A percentile compares a stretch with the other conserved stretches of the same genome.
phyloP scores from a whole-genome alignment of 2,329 filamentous ascomycete genomes.

The Capronia americana region DNA sequence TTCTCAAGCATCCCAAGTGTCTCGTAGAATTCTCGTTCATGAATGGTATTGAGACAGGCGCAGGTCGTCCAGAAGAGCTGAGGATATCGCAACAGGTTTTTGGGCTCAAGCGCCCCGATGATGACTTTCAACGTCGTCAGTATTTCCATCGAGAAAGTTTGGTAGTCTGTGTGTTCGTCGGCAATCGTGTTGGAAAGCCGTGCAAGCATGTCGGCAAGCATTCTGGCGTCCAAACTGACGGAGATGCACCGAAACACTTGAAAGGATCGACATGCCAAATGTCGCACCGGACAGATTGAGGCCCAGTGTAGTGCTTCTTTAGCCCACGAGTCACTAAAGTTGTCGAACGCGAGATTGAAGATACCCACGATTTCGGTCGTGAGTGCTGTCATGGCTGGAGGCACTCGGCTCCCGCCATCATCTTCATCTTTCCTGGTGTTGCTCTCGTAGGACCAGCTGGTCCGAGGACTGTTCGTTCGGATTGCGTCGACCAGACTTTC shows the following conservation, averaged over 20 bases:
- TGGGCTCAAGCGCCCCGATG: constrained; percentile 79
- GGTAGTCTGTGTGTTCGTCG: constrained; percentile 90
- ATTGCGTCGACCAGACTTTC: constrained; percentile 89
- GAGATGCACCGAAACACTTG: constrained; percentile 96
- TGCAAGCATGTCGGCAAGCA: constrained; percentile 96
- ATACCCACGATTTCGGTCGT: constrained; percentile 82
- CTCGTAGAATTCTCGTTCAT: constrained; percentile 92
- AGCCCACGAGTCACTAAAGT: constrained; percentile 89
- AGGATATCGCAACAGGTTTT: constrained; percentile 84
- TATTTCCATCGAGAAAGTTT: constrained; percentile 98
- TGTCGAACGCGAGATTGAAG: constrained; percentile 82
- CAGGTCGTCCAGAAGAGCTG: constrained; percentile 98
- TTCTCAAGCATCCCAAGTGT: constrained; percentile 89
- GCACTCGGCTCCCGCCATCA: constrained; percentile 78
- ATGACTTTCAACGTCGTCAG: constrained; percentile 91
- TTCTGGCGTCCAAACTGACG: constrained; percentile 85
- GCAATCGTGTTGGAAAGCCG: constrained; percentile 95
- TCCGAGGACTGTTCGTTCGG: constrained; percentile 78
- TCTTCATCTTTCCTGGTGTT: constrained; percentile 78
- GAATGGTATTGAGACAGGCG: constrained; percentile 94
- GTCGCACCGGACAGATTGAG: constrained; percentile 91
- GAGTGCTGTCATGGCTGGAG: constrained; percentile 83
- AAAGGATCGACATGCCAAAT: constrained; percentile 94
- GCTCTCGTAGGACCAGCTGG: constrained; percentile 95
- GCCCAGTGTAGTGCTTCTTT: constrained; percentile 92